phyloP scores from a whole-genome alignment of 176 grass and related monocot species.

The Lolium rigidum region DNA sequence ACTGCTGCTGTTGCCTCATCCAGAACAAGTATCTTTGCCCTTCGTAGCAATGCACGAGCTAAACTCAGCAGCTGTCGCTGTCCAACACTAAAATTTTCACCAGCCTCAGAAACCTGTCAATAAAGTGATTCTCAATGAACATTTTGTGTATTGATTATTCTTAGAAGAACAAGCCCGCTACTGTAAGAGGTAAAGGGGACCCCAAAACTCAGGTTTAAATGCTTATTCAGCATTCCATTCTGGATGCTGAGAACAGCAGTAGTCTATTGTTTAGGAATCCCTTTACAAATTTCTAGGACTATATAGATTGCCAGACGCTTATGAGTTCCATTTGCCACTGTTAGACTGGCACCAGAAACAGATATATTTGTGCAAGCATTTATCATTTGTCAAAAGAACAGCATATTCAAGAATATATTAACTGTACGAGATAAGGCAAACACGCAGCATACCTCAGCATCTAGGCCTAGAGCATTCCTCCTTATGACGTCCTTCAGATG shows the following conservation, averaged over 20 bases:
- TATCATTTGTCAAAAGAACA: slow-evolving; percentile 20
- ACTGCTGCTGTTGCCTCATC: slow-evolving; percentile 98
- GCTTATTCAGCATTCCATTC: not conserved
- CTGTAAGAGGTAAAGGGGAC: not conserved
- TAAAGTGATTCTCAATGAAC: not conserved
- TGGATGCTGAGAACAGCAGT: not conserved
- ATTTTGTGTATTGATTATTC: slow-evolving; percentile 1
- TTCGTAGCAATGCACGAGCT: slow-evolving; percentile 88
- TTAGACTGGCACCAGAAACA: slow-evolving; percentile 20
- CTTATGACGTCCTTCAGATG: slow-evolving; percentile 96
- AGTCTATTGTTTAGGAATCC: slow-evolving; percentile 25
- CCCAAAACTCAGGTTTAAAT: slow-evolving; percentile 17
- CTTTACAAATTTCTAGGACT: not conserved
- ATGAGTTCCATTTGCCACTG: not conserved
- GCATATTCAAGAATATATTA: not conserved
- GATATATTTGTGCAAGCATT: not conserved
- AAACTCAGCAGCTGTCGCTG: slow-evolving; percentile 92
- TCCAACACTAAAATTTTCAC: slow-evolving; percentile 99
- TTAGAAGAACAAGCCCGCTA: not conserved
- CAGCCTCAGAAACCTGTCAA: slow-evolving; percentile 86
- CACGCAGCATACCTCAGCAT: slow-evolving; percentile 79
- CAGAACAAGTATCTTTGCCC: slow-evolving; percentile 97
- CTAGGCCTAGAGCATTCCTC: slow-evolving; percentile 86
- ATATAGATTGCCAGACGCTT: slow-evolving; percentile 8
- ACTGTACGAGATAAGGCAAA: slow-evolving; percentile 7